Conservation (phyloP, 2,329 filamentous ascomycete genomes). For the Alternaria conjuncta region DNA sequence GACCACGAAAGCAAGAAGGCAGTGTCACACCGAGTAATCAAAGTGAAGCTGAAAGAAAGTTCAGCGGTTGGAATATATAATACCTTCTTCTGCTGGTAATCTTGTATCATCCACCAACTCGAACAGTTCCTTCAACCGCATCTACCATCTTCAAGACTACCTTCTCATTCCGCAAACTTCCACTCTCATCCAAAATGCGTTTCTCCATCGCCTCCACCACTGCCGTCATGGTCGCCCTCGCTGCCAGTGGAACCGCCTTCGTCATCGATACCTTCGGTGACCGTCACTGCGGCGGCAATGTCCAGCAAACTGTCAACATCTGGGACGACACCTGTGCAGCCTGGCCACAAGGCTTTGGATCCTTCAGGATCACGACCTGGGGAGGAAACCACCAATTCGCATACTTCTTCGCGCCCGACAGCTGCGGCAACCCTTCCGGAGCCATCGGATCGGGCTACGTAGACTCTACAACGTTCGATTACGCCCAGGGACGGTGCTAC, state of each 20-base stretch:
- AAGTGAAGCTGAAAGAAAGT: neutral
- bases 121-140: neutral
- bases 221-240: neutral
- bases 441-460: neutral
- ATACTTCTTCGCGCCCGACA: slow-evolving; percentile 5
- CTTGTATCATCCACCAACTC: neutral
- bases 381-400: neutral
- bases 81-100: neutral
- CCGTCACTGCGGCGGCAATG: neutral
- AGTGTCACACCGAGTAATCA: neutral
- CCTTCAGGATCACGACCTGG: slow-evolving; percentile 1
- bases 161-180: neutral
- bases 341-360: neutral
- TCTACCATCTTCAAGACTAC: neutral
- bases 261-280: slow-evolving; percentile 2
- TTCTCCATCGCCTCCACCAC: neutral
- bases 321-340: slow-evolving; percentile 9
- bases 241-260: neutral
- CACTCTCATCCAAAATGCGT: neutral
- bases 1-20: neutral
- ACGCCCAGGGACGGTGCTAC: neutral
- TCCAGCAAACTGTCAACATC: neutral
- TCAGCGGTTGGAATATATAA: neutral
- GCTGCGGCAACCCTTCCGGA: neutral
- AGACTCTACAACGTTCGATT: neutral